Percentiles rank a stretch among this genome's conserved stretches.
Evolutionary conservation across 1,284 basidiomycete species (phyloP).

Genomic region (Boletus hoseneyae): DNA sequence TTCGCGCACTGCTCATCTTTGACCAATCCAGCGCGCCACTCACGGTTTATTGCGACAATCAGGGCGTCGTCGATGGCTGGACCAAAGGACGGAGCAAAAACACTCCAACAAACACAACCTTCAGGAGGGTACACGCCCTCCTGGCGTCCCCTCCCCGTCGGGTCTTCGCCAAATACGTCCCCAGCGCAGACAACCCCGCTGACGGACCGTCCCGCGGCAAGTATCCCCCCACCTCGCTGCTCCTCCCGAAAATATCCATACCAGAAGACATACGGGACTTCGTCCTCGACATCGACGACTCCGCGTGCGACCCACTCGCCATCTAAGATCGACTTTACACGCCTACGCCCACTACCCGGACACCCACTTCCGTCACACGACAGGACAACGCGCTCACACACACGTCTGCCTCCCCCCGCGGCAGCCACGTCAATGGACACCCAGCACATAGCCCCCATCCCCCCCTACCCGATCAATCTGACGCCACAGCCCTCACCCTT

Average conservation of each 20-base stretch:
- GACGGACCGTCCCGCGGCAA: slow-evolving; percentile 20
- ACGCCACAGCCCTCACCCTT: too few species aligned
- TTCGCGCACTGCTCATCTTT: slow-evolving; percentile 13
- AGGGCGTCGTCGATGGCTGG: slow-evolving; percentile 40
- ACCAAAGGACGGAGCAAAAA: slow-evolving; percentile 37
- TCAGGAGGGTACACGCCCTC: slow-evolving; percentile 25
- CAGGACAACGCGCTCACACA: too few species aligned
- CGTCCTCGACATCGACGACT: too few species aligned
- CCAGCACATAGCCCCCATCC: rapidly evolving
- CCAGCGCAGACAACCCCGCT: slow-evolving; percentile 22
- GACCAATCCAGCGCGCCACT: slow-evolving; percentile 30
- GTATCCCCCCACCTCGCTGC: not conserved
- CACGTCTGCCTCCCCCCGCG: too few species aligned
- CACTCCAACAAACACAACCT: slow-evolving; percentile 17
- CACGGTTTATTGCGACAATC: slow-evolving; percentile 37
- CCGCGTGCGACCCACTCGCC: too few species aligned
- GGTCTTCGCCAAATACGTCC: slow-evolving; percentile 34
- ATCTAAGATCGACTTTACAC: too few species aligned
- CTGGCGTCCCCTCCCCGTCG: slow-evolving; percentile 4
- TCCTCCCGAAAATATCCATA: too few species aligned
- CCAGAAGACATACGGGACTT: too few species aligned
- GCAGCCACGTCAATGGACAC: too few species aligned
- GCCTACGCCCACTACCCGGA: too few species aligned
- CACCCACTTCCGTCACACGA: too few species aligned
- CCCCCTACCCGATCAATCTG: too few species aligned